Evolutionary conservation across 1,139 yeast genomes (phyloP).

Genomic region (Meyerozyma carpophila): DNA sequence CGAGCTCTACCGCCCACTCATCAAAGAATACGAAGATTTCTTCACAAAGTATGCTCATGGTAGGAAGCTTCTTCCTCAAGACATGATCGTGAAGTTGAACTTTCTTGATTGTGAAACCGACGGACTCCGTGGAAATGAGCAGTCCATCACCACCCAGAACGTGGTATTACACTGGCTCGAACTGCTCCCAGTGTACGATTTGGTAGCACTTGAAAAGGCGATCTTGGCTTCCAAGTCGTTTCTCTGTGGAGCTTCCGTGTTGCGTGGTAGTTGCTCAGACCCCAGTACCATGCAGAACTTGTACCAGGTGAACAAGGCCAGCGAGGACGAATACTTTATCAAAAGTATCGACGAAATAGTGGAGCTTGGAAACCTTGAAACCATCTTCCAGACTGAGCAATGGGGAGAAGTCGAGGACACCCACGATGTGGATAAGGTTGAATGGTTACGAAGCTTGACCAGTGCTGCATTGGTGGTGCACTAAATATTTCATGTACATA

Average conservation of each 20-base stretch:
- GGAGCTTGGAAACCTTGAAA: constrained; percentile 75
- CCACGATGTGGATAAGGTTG: constrained; percentile 92
- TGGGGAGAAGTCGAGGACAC: constrained; percentile 99
- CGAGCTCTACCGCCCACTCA: constrained; percentile 68
- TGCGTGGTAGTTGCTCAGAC: constrained; percentile 34
- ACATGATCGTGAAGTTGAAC: constrained; percentile 33
- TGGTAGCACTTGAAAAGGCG: constrained; percentile 85
- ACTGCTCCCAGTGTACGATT: constrained; percentile 62
- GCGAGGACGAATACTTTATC: constrained; percentile 22
- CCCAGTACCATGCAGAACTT: constrained; percentile 15
- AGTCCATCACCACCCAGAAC: constrained; percentile 51
- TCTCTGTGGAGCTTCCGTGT: constrained; percentile 58
- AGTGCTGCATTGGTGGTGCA: constrained; percentile 61
- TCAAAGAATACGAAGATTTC: constrained; percentile 57
- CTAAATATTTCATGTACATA: not conserved
- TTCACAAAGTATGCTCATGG: constrained; percentile 42
- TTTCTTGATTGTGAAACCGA: constrained; percentile 74
- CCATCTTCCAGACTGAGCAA: constrained; percentile 72
- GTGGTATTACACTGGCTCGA: constrained; percentile 66
- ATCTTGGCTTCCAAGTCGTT: constrained; percentile 82
- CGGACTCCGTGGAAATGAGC: constrained; percentile 78
- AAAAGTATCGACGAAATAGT: constrained; percentile 65
- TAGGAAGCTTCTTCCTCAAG: constrained; percentile 23
- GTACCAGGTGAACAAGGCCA: constrained; percentile 31
- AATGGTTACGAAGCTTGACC: constrained; percentile 74